Percentiles rank a stretch among this genome's conserved stretches.
These are phyloP conservation scores for Heliamphora pulchella DNA, from an alignment of 179 eudicot genomes.

Conservation along the genomic window DNA sequence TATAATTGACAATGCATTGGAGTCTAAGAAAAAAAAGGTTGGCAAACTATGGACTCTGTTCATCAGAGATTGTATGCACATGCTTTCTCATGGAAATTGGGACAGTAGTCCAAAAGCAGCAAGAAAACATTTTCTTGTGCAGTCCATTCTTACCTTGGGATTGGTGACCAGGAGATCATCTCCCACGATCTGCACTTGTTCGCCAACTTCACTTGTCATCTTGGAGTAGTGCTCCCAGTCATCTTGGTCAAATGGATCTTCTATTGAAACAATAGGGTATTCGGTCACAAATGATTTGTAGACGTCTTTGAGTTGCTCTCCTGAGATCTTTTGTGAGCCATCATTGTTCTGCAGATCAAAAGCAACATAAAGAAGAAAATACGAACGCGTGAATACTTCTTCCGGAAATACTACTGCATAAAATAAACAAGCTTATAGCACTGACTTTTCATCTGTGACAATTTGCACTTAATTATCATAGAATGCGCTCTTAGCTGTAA, in stretches of 20 bases:
- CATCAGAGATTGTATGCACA: not conserved
- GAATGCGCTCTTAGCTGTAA: not conserved
- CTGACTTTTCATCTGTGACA: not conserved
- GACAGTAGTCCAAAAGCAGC: not conserved
- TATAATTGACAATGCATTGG: not conserved
- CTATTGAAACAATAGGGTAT: constrained; percentile 92
- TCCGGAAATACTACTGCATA: not conserved
- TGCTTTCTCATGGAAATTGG: not conserved
- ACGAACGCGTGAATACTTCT: constrained; percentile 5
- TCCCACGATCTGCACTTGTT: constrained; percentile 84
- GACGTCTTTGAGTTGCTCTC: constrained; percentile 77
- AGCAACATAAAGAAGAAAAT: constrained; percentile 9
- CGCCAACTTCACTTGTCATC: constrained; percentile 69
- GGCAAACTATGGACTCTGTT: not conserved
- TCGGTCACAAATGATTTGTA: constrained; percentile 82
- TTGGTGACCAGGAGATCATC: constrained; percentile 96
- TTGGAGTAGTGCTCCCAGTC: constrained; percentile 89
- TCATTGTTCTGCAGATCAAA: constrained; percentile 59
- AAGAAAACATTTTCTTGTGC: not conserved
- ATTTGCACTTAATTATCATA: not conserved
- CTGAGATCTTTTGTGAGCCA: constrained; percentile 78
- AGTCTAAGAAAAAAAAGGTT: not conserved
- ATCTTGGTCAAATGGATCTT: constrained; percentile 97
- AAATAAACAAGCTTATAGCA: not conserved
- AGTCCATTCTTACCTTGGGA: constrained; percentile 58